Evolutionary conservation across 2,329 filamentous ascomycete genomes (phyloP).

Genomic region (Byssochlamys sp.): DNA sequence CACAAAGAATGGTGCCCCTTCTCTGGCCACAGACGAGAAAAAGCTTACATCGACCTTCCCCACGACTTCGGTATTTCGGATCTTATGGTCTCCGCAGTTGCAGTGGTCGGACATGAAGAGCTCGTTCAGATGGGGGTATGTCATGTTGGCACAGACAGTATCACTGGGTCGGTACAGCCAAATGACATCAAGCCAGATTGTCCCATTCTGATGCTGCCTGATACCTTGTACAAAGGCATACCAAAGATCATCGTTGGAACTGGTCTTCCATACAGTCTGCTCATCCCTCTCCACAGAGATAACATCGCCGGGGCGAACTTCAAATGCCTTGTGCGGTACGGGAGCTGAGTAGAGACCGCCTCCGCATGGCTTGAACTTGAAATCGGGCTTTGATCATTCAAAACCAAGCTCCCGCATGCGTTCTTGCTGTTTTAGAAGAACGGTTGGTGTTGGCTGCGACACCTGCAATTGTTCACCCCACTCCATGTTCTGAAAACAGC

Average conservation of each 20-base stretch:
- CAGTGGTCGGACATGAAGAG: constrained; percentile 70
- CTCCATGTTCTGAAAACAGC: constrained; percentile 52
- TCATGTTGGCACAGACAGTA: constrained; percentile 58
- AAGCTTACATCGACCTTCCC: constrained; percentile 51
- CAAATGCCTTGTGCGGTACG: constrained; percentile 15
- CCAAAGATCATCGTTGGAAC: constrained; percentile 48
- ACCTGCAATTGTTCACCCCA: constrained; percentile 40
- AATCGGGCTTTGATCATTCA: constrained; percentile 1
- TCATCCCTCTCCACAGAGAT: constrained; percentile 40
- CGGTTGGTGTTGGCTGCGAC: constrained; percentile 36
- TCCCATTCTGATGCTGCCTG: constrained; percentile 26
- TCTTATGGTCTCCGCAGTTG: constrained; percentile 50
- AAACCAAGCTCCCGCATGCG: constrained; percentile 5
- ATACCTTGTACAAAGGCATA: constrained; percentile 59
- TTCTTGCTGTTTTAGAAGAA: constrained; percentile 4
- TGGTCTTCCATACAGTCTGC: constrained; percentile 48
- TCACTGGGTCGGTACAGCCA: constrained; percentile 67
- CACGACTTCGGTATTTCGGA: constrained; percentile 48
- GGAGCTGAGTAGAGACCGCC: constrained; percentile 41
- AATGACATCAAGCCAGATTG: constrained; percentile 50
- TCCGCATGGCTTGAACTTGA: constrained; percentile 18
- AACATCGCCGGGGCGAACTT: constrained; percentile 40
- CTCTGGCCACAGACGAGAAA: constrained; percentile 40
- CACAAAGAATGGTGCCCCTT: constrained; percentile 51
- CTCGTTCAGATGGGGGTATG: constrained; percentile 63